Evolutionary conservation across 108 stramenopile genomes (phyloP).

Genomic region (Cyclotella cryptica): DNA sequence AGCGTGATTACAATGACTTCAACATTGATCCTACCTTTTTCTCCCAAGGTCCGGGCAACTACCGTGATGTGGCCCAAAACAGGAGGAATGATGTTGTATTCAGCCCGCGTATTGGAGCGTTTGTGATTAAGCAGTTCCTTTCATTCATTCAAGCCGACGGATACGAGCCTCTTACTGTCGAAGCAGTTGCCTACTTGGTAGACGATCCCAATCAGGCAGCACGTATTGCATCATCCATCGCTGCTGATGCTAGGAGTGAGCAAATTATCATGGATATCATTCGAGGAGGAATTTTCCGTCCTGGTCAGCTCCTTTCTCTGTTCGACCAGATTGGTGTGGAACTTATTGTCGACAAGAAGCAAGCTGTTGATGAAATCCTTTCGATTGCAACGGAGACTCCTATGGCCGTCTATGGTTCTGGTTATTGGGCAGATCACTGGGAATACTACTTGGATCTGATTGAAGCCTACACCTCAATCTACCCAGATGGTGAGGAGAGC

Average conservation of each 20-base stretch:
- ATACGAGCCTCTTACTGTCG: conserved; percentile 96
- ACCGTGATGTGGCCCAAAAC: conserved; percentile 97
- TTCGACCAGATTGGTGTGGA: conserved; percentile 77
- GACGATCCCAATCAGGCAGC: conserved; percentile 63
- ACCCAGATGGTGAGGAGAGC: conserved; percentile 92
- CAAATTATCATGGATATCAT: conserved; percentile 64
- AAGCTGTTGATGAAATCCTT: conserved; percentile 77
- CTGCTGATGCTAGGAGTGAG: conserved; percentile 70
- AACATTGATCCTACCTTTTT: conserved; percentile 90
- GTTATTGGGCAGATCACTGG: conserved; percentile 94
- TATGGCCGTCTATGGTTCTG: conserved; percentile 83
- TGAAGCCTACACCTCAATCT: conserved; percentile 89
- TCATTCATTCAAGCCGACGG: conserved; percentile 96
- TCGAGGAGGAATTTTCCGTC: conserved; percentile 88
- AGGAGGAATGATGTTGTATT: conserved; percentile 94
- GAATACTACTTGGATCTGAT: conserved; percentile 95
- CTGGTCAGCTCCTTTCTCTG: conserved; percentile 91
- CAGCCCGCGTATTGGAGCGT: conserved; percentile 85
- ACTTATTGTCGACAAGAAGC: conserved; percentile 58
- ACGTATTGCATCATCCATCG: conserved; percentile 61
- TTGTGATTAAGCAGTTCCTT: conserved; percentile 90
- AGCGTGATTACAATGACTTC: conserved; percentile 98
- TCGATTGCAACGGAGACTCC: conserved; percentile 70
- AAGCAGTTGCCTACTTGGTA: conserved; percentile 82
- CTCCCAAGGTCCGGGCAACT: conserved; percentile 96